Evolutionary conservation across 2,329 filamentous ascomycete genomes (phyloP), one percentile per base, ranked within the genome.

Genomic region (Cordyceps farinosa): DNA sequence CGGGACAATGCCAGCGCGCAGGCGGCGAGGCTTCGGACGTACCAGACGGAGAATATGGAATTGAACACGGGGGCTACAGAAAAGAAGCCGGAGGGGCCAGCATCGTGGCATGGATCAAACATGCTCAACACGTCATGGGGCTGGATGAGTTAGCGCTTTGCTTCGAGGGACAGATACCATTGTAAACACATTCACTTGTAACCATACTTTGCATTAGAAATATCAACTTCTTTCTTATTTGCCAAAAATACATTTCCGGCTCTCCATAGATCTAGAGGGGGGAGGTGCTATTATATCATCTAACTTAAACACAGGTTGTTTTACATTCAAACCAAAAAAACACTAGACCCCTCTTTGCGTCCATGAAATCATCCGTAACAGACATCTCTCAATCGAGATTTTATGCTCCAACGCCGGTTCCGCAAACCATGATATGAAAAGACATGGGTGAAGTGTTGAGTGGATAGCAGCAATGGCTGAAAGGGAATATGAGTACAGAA

Each of bases 231-330:
- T 36, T 44, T 34, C 40, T 42, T 62, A 30, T 56, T 62, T 44
- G 36, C 52, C 52, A 61, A 36, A 59, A 55, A 50, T 52, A 45
- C 38, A 61, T 50, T 51, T 61, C 45, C 30, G 38, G 61, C 51
- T 62, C 9, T 66, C 62, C 51, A 66, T 64, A 56, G 54, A 65
- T 70, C 66, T 72, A 80, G 83, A 85, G 83, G 78, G 82, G 82
- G 80, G 83, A 85, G 80, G 77, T 81, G 76, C 76, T 77, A 83
- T 84, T 84, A 82, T 56, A 56, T 78, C 72, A 75, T 77, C 75
- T 80, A 80, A 68, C 71, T 72, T 51, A 48, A 69, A 68, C 74
- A 72, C 74, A 76, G 74, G 69, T 76, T 76, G 74, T 72, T 77
- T 74, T 75, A 70, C 70, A 55, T 61, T 61, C 52, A 57, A 57